Evolutionary conservation across 805 yeast genomes (phyloP).

Genomic region (Candida cerambycidarum): DNA sequence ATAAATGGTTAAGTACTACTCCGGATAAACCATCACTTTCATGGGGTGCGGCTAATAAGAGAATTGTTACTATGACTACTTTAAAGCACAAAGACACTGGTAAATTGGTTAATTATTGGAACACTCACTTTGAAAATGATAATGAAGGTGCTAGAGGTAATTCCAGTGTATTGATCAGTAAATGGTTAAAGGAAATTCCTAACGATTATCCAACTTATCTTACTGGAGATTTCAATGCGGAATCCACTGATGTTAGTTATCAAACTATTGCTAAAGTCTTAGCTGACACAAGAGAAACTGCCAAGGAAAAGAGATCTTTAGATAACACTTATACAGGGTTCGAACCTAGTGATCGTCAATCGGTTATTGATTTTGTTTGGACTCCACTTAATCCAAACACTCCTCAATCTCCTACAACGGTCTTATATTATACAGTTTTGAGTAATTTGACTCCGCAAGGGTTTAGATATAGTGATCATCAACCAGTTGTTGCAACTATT

Average conservation of each 20-base stretch:
- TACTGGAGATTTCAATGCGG: conserved; percentile 58
- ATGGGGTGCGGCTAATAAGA: conserved; percentile 39
- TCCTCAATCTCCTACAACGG: conserved; percentile 16
- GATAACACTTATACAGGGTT: conserved; percentile 44
- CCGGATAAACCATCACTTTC: conserved; percentile 50
- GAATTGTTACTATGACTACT: conserved; percentile 41
- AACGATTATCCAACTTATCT: conserved; percentile 40
- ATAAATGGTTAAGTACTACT: conserved; percentile 54
- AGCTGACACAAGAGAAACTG: conserved; percentile 31
- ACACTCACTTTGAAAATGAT: conserved; percentile 52
- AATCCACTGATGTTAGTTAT: conserved; percentile 19
- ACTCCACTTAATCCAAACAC: conserved; percentile 26
- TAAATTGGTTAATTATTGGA: conserved; percentile 42
- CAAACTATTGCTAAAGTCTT: conserved; percentile 31
- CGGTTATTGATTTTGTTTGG: conserved; percentile 42
- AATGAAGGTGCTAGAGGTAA: conserved; percentile 46
- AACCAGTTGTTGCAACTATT: conserved; percentile 34
- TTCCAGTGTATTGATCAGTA: conserved; percentile 45
- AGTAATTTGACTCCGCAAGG: conserved; percentile 34
- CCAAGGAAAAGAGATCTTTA: conserved; percentile 21
- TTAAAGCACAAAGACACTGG: conserved; percentile 42
- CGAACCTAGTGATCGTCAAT: conserved; percentile 20
- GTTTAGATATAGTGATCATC: conserved; percentile 45
- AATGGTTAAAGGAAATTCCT: conserved; percentile 35
- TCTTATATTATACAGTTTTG: conserved; percentile 28